A percentile compares a stretch with the other conserved stretches of the same genome.
Evolutionary conservation across 345 rosid genomes (phyloP).

Genomic region (Mallotus nudiflorus): DNA sequence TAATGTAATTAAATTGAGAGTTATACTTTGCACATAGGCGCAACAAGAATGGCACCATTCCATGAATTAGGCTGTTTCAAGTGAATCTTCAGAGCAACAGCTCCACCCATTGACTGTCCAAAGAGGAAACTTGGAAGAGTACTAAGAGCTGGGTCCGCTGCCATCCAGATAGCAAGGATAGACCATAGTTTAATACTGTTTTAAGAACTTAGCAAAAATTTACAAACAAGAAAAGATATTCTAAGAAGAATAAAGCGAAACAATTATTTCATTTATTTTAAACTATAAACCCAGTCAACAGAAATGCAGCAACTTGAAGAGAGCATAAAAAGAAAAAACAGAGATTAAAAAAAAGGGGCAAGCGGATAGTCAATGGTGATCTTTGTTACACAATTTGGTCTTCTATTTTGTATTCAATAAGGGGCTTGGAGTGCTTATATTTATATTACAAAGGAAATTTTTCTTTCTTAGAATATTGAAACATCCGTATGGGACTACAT

Average conservation of each 20-base stretch:
- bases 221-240: not conserved
- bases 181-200: not conserved
- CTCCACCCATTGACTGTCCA: conserved; percentile 98
- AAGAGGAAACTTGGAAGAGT: conserved; percentile 77
- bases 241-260: too few species aligned
- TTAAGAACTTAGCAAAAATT: too few species aligned
- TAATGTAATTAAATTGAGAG: conserved; percentile 18
- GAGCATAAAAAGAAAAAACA: not conserved
- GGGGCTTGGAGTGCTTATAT: too few species aligned
- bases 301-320: not conserved
- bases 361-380: not conserved
- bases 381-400: not conserved
- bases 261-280: too few species aligned
- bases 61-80: conserved; percentile 80
- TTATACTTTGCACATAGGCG: conserved; percentile 97
- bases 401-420: not conserved
- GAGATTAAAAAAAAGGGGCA: not conserved
- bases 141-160: conserved; percentile 58
- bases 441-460: not conserved
- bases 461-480: too few species aligned
- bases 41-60: conserved; percentile 86
- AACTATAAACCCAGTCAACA: not conserved
- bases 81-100: conserved; percentile 84
- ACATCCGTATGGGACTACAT: not conserved
- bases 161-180: conserved; percentile 27